Base-by-base conservation (phyloP, 1,139 yeast genomes). In the Taphrina confusa region DNA sequence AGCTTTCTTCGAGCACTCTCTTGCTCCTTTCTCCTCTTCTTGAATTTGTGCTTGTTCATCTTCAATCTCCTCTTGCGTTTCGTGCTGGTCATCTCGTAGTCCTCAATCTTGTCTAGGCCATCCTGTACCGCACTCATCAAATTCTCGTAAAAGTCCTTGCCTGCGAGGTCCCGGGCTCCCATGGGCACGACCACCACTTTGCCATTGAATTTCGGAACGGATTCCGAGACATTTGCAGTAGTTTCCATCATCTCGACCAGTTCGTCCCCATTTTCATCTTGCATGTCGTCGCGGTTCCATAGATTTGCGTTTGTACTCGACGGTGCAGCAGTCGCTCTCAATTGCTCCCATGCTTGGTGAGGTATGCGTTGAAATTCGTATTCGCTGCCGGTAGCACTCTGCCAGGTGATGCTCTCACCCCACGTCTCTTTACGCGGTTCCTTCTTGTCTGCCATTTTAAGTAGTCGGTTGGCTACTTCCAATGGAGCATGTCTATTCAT, bases 1-100 rank as follows among this genome's bases (percentile, higher is more conserved):
- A 74, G 70, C 63, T 75, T 73, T 63, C 76, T 68, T 62, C 75
- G 71, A 64, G 71, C 68, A 37, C 77, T 73, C 36, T 77, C 70
- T 68, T 75, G 77, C 62, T 71, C 73, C 73, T 73, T 76, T 68
- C 77, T 72, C 63, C 80, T 71, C 75, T 76, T 76, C 66, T 73
- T 72, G 68, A 74, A 74, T 69, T 76, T 76, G 68, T 76, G 80
- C 64, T 76, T 70, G 72, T 76, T 76, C 79, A 76, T 76, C 71
- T 76, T 76, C 62, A 76, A 71, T 66, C 75, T 71, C 62, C 79
- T 71, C 71, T 76, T 76, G 61, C 80, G 72, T 67, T 73, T 72
- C 61, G 76, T 79, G 52, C 75, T 69, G 23, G 78, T 75, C 49
- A 72, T 67, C 39, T 68, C 63, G 56, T 69, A 61, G 20, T 54